Evolutionary conservation across 768 basidiomycete genomes (phyloP).

Genomic region (Polyporus arcularius): DNA sequence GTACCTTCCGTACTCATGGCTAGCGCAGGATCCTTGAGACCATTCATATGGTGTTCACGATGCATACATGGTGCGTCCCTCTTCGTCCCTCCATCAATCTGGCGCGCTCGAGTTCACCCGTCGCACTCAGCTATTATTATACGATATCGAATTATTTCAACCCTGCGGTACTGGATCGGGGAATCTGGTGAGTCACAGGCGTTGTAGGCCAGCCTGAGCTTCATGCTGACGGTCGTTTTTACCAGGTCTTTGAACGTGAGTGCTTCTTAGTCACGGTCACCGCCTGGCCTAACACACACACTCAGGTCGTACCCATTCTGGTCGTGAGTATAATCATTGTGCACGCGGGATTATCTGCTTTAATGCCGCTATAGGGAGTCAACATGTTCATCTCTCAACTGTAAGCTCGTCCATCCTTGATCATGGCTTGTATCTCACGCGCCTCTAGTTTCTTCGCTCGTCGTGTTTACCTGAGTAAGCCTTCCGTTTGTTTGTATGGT

Average conservation of each 20-base stretch:
- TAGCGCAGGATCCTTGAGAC: background rate
- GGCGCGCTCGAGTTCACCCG: too few relatives aligned
- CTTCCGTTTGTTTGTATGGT: background rate
- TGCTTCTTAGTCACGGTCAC: background rate
- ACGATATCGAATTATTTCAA: background rate
- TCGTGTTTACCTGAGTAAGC: slow-evolving; percentile 5
- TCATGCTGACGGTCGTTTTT: background rate
- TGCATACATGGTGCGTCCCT: background rate
- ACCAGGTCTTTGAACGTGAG: background rate
- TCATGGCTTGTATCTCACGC: background rate
- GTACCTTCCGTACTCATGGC: background rate
- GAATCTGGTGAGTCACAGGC: background rate
- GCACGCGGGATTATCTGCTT: background rate
- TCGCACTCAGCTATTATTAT: background rate
- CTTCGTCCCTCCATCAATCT: too few relatives aligned
- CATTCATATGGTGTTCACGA: background rate
- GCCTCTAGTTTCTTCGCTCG: slow-evolving; percentile 5
- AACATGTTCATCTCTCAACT: slow-evolving; percentile 4
- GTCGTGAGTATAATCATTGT: background rate
- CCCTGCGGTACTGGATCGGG: background rate
- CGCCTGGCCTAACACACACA: background rate
- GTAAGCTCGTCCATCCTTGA: background rate
- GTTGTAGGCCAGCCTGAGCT: background rate
- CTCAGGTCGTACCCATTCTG: background rate
- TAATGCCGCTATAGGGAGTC: background rate